Base-by-base conservation (phyloP, 1,139 yeast genomes). In the Lodderomyces orthopsilosis region DNA sequence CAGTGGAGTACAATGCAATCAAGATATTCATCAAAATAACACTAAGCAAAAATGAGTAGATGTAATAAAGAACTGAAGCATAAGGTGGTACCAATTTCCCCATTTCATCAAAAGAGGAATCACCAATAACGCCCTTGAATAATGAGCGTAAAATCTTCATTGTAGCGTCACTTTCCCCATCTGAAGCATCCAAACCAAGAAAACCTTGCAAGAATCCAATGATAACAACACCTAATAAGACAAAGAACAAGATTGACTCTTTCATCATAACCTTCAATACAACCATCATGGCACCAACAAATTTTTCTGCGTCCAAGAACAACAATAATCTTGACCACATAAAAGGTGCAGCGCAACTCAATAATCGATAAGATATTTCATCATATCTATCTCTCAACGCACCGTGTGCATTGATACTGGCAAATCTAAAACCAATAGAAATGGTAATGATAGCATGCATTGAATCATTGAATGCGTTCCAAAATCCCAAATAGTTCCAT, bases 201-300 rank as follows among this genome's bases (percentile, higher is more conserved):
- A 89, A 87, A 0, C 95, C 96, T 58, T 89, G 96, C 45, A 87
- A 66, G 63, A 89, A 89, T 0, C 96, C 96, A 43, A 84, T 62
- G 47, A 85, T 81, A 27, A 89, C 82, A 45, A 88, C 80, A 19
- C 77, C 67, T 46, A 88, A 69, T 51, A 89, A 66, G 37, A 87
- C 85, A 60, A 89, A 89, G 66, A 89, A 89, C 34, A 88, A 74
- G 22, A 87, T 62, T 1, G 93, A 83, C 61, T 89, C 96, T 54
- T 84, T 81, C 88, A 89, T 83, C 87, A 89, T 85, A 47, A 85
- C 84, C 55, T 86, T 86, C 45, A 87, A 69, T 3, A 89, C 93
- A 34, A 89, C 93, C 52, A 89, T 77, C 89, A 88, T 85, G 3
- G 91, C 90, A 35, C 96, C 96, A 42, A 88, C 89, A 61, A 89